Evolutionary conservation across 2,329 filamentous ascomycete genomes (phyloP), one percentile per base, ranked within the genome.

Genomic region (Neofusicoccum parvum): DNA sequence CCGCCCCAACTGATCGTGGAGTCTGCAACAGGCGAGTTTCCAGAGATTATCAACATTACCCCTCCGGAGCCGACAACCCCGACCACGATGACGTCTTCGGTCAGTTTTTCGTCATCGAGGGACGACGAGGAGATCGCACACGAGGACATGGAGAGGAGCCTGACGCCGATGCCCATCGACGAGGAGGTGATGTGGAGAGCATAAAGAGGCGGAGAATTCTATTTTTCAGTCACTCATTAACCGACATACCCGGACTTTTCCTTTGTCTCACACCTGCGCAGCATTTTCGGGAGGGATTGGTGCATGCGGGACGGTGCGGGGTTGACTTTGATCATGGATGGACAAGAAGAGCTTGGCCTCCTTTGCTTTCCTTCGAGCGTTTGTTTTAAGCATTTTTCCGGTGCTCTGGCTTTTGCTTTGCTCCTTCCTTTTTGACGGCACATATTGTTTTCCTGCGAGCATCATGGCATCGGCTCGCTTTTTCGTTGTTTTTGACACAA

Each of bases 161-260:
- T 58, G 37, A 76, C 76, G 32, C 76, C 75, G 0, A 74, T 78
- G 77, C 76, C 76, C 1, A 74, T 78, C 66, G 77, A 78, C 17
- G 77, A 79, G 68, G 77, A 79, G 66, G 73, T 70, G 51, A 51
- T 73, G 43, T 79, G 77, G 77, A 65, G 69, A 48, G 69, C 67
- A 14, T 69, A 46, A 41, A 17, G 27, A 37, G 43, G 15, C 11
- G 45, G 10, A 9, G 50, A 6, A 15, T 64, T 41, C 62, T 60
- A 27, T 46, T 15, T 20, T 50, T 43, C 41, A 54, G 48, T 15
- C 32, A 37, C 34, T 37, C 50, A 37, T 20, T 37, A 37, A 20
- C 50, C n/a, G 37, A n/a, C 46, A 49, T 9, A 9, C 17, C 46
- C 27, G 27, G 27, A 2, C n/a, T 53, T 53, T 53, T 39, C 34